phyloP scores from a whole-genome alignment of 2,329 filamentous ascomycete genomes.

The Clonostachys rhizophaga region DNA sequence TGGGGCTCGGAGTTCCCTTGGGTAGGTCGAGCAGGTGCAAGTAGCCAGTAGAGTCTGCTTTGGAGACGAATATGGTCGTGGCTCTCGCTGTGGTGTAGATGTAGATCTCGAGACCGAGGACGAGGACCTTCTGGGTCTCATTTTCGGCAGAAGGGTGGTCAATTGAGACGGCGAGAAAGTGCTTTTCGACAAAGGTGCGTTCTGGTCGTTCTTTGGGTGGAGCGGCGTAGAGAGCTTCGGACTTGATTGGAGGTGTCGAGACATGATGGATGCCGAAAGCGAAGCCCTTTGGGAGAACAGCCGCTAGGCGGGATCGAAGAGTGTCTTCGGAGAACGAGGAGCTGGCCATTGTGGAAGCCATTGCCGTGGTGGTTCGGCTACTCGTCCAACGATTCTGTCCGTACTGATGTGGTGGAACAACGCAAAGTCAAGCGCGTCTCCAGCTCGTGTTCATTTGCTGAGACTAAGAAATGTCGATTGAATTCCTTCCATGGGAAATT shows the following conservation, averaged over 20 bases:
- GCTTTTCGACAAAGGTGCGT: conserved; percentile 80
- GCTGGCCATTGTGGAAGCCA: too few relatives aligned
- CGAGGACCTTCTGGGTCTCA: conserved; percentile 49
- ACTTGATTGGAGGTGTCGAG: conserved; percentile 75
- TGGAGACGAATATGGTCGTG: conserved; percentile 90
- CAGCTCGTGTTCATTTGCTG: too few relatives aligned
- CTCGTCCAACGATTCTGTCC: too few relatives aligned
- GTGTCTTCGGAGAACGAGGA: background rate
- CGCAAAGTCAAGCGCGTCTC: too few relatives aligned
- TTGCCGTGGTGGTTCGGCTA: too few relatives aligned
- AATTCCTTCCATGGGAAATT: too few relatives aligned
- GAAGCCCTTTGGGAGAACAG: conserved; percentile 46
- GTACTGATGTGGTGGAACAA: too few relatives aligned
- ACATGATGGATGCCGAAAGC: conserved; percentile 76
- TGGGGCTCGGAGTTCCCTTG: conserved; percentile 62
- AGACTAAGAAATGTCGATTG: too few relatives aligned
- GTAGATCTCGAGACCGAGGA: conserved; percentile 82
- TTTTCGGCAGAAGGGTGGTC: conserved; percentile 18
- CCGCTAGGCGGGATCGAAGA: conserved; percentile 26
- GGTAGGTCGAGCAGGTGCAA: conserved; percentile 62
- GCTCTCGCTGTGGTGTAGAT: conserved; percentile 78
- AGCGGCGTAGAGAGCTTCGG: conserved; percentile 73
- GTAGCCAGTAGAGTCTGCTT: conserved; percentile 94
- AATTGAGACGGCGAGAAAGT: conserved; percentile 60
- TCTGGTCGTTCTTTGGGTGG: conserved; percentile 68